A percentile compares a stretch with the other conserved stretches of the same genome.
These are phyloP conservation scores for Phytomonas sp. DNA, from an alignment of 208 protist genomes.

Conservation along the genomic window DNA sequence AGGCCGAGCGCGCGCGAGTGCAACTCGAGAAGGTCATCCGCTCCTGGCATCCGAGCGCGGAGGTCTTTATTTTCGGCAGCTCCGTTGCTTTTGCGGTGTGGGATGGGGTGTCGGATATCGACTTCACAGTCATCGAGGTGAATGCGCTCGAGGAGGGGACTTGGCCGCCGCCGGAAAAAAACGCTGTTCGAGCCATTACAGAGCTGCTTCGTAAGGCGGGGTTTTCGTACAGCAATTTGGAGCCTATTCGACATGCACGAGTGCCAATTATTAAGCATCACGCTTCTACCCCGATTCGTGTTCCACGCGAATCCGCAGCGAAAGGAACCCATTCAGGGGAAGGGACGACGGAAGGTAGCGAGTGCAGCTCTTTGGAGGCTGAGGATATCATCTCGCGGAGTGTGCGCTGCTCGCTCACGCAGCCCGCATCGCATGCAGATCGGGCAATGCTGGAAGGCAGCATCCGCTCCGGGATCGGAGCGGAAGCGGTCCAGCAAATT, in stretches of 20 bases:
- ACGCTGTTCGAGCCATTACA: slow-evolving; percentile 76
- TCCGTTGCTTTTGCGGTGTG: slow-evolving; percentile 78
- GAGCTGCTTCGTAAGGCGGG: slow-evolving; percentile 76
- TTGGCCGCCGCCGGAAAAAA: slow-evolving; percentile 75
- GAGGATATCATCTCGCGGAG: slow-evolving; percentile 66
- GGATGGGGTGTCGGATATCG: slow-evolving; percentile 83
- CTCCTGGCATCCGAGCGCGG: slow-evolving; percentile 60
- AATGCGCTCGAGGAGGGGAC: slow-evolving; percentile 38
- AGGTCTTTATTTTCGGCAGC: slow-evolving; percentile 82
- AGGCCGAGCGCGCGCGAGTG: slow-evolving; percentile 68
- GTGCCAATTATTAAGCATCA: slow-evolving; percentile 90
- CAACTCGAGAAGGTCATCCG: slow-evolving; percentile 76
- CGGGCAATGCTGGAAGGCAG: slow-evolving; percentile 70
- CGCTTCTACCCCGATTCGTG: slow-evolving; percentile 61
- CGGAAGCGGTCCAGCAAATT: slow-evolving; percentile 55
- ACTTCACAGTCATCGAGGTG: slow-evolving; percentile 86
- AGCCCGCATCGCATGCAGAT: slow-evolving; percentile 35
- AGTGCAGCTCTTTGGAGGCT: slow-evolving; percentile 29
- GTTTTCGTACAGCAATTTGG: slow-evolving; percentile 77
- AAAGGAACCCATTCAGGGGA: not conserved
- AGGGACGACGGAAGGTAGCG: not conserved
- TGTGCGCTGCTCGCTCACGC: slow-evolving; percentile 56
- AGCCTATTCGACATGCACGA: slow-evolving; percentile 76
- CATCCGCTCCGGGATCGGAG: slow-evolving; percentile 49
- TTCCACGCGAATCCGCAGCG: not conserved